Evolutionary conservation across 2,329 filamentous ascomycete genomes (phyloP), one percentile per base, ranked within the genome.

Genomic region (Colletotrichum sp.): DNA sequence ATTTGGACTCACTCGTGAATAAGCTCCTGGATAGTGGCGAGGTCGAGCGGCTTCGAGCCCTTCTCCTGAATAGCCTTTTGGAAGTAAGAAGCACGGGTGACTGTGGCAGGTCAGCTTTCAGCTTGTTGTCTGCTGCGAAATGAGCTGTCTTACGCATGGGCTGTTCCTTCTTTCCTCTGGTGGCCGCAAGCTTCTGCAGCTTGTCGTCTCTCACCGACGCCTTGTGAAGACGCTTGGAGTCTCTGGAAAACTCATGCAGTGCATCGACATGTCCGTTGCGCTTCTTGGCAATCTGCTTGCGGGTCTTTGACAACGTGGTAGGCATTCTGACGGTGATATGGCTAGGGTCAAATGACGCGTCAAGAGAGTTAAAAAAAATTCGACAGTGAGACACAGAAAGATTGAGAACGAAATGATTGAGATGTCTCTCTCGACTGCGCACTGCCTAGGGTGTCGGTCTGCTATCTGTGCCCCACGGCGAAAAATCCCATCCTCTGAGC

Each of bases 211-310:
- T 91, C 78, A 93, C 90, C 77, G 92, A 91, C 25, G 97, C 97
- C 80, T 93, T 91, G 83, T 95, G 94, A 77, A 98, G 88, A 67
- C 95, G 91, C 81, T 94, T 91, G 5, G 96, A 94, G 87, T 98
- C 95, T 79, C 97, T 91, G 76, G 96, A 98, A 83, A 95, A 95
- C 84, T 96, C 94, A 82, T 98, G 96, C 27, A 98, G 89, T 15
- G 93, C 90, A 34, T 93, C 93, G 62, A 95, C 90, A 52, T 92
- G 92, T 25, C 92, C 92, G 78, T 92, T 92, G 79, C 94, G 92
- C 90, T 98, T 98, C 88, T 98, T 98, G 39, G 92, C 88, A 78
- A 98, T 96, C 78, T 95, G 92, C 87, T 98, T 98, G 77, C 94
- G 92, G 25, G 97, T 94, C 83, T 98, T 98, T 78, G 92, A 87